Evolutionary conservation across 2,329 filamentous ascomycete species (phyloP).

Genomic region (Zymoseptoria pseudotritici): DNA sequence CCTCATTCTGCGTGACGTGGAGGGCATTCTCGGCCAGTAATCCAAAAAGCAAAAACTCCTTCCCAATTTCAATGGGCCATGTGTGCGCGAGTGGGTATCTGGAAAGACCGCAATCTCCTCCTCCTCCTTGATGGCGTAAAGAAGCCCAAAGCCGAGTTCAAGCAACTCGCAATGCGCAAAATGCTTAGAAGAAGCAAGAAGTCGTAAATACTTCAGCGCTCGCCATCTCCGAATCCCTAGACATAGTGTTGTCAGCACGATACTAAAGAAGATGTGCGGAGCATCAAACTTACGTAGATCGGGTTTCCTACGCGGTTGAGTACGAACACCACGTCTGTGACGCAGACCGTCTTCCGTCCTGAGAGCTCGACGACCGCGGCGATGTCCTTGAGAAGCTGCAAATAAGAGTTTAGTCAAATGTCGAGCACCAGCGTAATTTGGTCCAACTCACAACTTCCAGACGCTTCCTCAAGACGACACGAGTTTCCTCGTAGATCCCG

Average conservation of each 20-base stretch:
- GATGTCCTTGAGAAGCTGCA: constrained; percentile 21
- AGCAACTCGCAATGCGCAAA: neutral
- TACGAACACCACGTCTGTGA: constrained; percentile 54
- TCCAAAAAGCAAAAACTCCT: neutral
- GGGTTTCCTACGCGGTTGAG: constrained; percentile 11
- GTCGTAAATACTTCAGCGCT: neutral
- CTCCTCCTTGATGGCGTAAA: neutral
- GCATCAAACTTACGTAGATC: constrained; percentile 6
- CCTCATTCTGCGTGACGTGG: neutral
- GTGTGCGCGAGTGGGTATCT: neutral
- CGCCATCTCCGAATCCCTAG: neutral
- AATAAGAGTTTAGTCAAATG: neutral
- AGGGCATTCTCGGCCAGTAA: neutral
- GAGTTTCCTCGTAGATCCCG: constrained; percentile 55
- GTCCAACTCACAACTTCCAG: constrained; percentile 49
- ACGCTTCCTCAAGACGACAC: constrained; percentile 47
- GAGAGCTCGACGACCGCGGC: constrained; percentile 17
- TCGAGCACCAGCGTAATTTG: neutral
- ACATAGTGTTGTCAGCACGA: neutral
- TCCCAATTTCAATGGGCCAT: neutral
- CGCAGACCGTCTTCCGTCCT: constrained; percentile 52
- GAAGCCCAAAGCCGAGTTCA: neutral
- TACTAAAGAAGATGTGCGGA: neutral
- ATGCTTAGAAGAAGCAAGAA: neutral
- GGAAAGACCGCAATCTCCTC: neutral